Evolutionary conservation across 1,284 basidiomycete genomes (phyloP), one percentile per base, ranked within the genome.

Genomic region (Ceratobasidium sp.): DNA sequence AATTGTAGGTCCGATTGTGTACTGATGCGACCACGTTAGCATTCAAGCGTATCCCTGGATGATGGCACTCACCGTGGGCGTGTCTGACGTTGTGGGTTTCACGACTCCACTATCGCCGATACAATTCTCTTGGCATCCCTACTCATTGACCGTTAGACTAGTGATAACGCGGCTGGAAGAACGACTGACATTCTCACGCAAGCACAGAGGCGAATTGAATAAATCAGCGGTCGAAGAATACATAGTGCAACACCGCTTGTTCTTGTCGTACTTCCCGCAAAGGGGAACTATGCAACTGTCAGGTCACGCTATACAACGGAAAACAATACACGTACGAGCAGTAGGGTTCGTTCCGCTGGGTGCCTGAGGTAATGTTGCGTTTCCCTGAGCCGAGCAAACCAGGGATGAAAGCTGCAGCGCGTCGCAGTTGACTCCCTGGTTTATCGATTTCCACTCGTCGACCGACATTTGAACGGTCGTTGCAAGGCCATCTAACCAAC

Each of bases 101-200:
- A 64, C 61, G 37, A 64, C 61, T 13, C 61, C 61, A 17, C 61
- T 64, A 43, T 64, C 61, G 19, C 61, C 61, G 11, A 64, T 64
- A 13, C 61, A 64, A 17, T 64, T 64, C 11, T 64, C 61, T 25
- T 64, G 61, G 19, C 61, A 64, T 13, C 61, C 61, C 59, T 61
- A 15, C 7, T 37, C 34, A 22, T 17, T 34, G 1, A 34, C 22
- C 22, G 51, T 52, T 52, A 52, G 22, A 2, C 3, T 17, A 2
- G 5, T 52, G 5, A 4, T 2, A 52, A 52, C 11, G 51, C 13
- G 51, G 17, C 51, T 19, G 22, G 17, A 37, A 52, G 17, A 11
- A 11, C 51, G 51, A 44, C 61, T 64, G 5, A 44, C 61, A 25
- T 64, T 64, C 43, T 37, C 61, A 4, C 61, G 37, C 37, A 9